Base-by-base conservation (phyloP, 2,329 filamentous ascomycete genomes). In the Botrytis tulipae region DNA sequence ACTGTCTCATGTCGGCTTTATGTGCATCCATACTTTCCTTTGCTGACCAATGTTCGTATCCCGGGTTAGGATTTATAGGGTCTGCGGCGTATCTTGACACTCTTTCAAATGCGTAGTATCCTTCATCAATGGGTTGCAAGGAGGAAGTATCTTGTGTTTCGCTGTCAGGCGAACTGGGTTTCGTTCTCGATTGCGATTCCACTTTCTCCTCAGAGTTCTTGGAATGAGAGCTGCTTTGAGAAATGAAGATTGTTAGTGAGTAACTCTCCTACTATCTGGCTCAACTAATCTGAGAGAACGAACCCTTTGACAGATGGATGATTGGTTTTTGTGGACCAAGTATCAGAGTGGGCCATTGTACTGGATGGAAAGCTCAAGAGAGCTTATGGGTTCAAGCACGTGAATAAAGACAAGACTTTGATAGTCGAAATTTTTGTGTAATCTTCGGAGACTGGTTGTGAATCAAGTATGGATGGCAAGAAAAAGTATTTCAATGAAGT, bases 271-370 rank as follows among this genome's bases (percentile, higher is more conserved):
- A 61, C n/a, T 42, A n/a, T 29, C 37, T 16, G 35, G n/a, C 22
- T 29, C 44, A 9, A 25, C 20, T 61, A 10, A 61, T 37, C 25
- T n/a, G 20, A 35, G 40, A 22, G 29, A 35, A n/a, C 42, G 22
- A 69, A 72, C 63, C 61, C 42, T 8, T 72, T 48, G 35, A 48
- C 51, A 69, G 71, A 72, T n/a, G 51, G 51, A 42, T 29, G 18
- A 29, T 48, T 72, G 20, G 42, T 69, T 32, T 29, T n/a, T 2
- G 63, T 69, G 25, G 71, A 72, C 63, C 63, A 69, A 42, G 63
- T 22, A 46, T 72, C 42, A 18, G 63, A 69, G 8, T 42, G 60
- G 29, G 62, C 71, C 63, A 69, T 72, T 35, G 63, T 54, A 8
- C 9, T 22, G 16, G 20, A 29, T 51, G 51, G 35, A 32, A 57